A percentile compares a stretch with the other conserved stretches of the same genome.
Conservation (phyloP, 2,329 filamentous ascomycete species). For the Lachnellula arida region DNA sequence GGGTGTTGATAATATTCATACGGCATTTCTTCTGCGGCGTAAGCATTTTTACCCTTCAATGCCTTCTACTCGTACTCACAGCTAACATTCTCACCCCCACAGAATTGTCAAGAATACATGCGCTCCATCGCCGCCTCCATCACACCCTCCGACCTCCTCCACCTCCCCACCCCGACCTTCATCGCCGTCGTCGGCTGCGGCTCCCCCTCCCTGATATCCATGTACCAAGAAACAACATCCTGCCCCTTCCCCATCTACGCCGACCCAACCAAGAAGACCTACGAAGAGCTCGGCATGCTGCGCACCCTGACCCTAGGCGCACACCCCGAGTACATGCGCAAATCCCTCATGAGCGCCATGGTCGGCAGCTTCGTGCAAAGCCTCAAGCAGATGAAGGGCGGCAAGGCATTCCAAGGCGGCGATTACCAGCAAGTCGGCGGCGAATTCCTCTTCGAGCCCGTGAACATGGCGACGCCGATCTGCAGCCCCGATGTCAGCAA, state of each 20-base stretch:
- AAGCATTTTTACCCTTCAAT: conserved; percentile 10
- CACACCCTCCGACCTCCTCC: conserved; percentile 27
- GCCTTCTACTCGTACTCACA: not conserved
- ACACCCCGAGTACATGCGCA: conserved; percentile 45
- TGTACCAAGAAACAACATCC: conserved; percentile 43
- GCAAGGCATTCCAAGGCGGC: conserved; percentile 45
- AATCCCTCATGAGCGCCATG: conserved; percentile 37
- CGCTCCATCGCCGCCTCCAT: conserved; percentile 28
- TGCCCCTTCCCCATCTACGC: conserved; percentile 54
- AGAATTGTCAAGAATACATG: conserved; percentile 35
- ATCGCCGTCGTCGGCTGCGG: conserved; percentile 54
- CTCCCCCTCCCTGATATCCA: conserved; percentile 47
- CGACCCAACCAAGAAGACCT: conserved; percentile 49
- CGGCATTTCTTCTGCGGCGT: conserved; percentile 37
- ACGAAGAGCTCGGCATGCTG: conserved; percentile 50
- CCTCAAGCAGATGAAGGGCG: conserved; percentile 36
- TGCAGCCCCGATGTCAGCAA: conserved; percentile 2
- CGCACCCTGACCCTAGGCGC: conserved; percentile 43
- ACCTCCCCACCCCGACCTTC: conserved; percentile 29
- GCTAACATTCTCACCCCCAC: not conserved
- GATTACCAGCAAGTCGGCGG: conserved; percentile 48
- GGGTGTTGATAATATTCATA: conserved; percentile 34
- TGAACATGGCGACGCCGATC: conserved; percentile 22
- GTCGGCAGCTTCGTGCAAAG: conserved; percentile 39
- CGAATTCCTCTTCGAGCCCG: conserved; percentile 33